These are phyloP conservation scores for Mycena chlorophos DNA, from an alignment of 768 basidiomycete species.

Conservation along the genomic window DNA sequence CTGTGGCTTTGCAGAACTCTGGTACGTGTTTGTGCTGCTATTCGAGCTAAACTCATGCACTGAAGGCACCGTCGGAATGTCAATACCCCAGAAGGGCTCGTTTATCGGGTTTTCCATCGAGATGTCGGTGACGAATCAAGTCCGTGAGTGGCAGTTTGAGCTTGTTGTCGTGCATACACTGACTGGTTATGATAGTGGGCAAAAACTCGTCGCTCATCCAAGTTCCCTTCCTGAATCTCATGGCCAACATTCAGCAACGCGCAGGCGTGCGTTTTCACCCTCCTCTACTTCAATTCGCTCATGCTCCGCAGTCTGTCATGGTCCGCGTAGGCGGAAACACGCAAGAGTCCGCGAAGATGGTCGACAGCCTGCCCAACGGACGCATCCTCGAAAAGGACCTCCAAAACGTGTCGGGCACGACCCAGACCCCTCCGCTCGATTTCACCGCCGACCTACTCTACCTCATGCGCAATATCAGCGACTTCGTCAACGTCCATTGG, in stretches of 20 bases:
- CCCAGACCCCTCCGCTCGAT: constrained; percentile 50
- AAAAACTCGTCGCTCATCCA: constrained; percentile 51
- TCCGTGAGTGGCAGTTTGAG: constrained; percentile 40
- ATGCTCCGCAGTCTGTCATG: too few species aligned
- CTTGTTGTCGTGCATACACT: background rate
- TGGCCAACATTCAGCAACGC: constrained; percentile 66
- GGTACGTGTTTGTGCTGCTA: background rate
- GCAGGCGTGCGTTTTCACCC: too few species aligned
- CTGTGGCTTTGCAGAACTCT: constrained; percentile 41
- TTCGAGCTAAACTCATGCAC: background rate
- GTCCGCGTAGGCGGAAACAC: constrained; percentile 79
- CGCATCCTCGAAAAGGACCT: constrained; percentile 27
- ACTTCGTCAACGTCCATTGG: constrained; percentile 47
- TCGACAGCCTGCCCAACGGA: constrained; percentile 39
- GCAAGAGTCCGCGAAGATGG: constrained; percentile 64
- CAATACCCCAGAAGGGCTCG: constrained; percentile 38
- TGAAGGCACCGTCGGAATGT: constrained; percentile 32
- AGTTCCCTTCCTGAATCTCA: constrained; percentile 73
- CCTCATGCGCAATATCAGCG: constrained; percentile 45
- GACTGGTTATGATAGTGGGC: constrained; percentile 40
- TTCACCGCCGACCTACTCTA: constrained; percentile 52
- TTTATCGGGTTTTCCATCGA: constrained; percentile 64
- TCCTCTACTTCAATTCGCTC: too few species aligned
- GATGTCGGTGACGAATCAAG: constrained; percentile 58
- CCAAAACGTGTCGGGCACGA: constrained; percentile 20